Conservation (phyloP, 176 grass and related monocot genomes). For the Microstegium vimineum region DNA sequence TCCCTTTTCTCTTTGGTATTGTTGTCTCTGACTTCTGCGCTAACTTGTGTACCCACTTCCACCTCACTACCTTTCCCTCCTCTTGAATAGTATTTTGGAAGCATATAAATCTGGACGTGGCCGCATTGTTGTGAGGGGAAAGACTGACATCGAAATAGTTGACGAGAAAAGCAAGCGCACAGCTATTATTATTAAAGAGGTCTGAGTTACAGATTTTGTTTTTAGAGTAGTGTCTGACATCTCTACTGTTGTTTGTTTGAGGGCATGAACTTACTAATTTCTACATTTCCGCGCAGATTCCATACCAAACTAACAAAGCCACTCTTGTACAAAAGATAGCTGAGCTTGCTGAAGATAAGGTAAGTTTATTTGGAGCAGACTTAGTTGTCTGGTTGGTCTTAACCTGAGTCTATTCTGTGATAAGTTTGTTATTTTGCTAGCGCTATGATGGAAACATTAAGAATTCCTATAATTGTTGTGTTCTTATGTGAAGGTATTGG, state of each 20-base stretch:
- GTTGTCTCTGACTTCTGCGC: slow-evolving; percentile 4
- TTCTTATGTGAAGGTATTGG: slow-evolving; percentile 58
- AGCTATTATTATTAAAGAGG: slow-evolving; percentile 97
- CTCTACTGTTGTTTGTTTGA: slow-evolving; percentile 2
- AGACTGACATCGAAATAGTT: slow-evolving; percentile 70
- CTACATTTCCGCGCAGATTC: slow-evolving; percentile 52
- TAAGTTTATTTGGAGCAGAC: slow-evolving; percentile 28
- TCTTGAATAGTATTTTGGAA: slow-evolving; percentile 73
- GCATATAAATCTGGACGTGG: slow-evolving; percentile 83
- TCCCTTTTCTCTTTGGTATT: background rate
- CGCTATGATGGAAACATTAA: background rate
- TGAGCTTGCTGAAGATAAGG: slow-evolving; percentile 95
- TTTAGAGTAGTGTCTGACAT: background rate
- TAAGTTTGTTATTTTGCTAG: background rate
- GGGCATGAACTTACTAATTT: slow-evolving; percentile 10
- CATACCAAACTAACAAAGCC: slow-evolving; percentile 95
- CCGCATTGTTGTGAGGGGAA: slow-evolving; percentile 84
- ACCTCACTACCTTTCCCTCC: background rate
- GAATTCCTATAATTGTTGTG: background rate
- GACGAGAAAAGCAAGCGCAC: slow-evolving; percentile 72
- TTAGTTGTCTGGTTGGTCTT: slow-evolving; percentile 4
- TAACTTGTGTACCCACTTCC: background rate
- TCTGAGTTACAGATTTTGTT: slow-evolving; percentile 24
- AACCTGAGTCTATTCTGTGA: background rate
- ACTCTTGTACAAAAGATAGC: slow-evolving; percentile 88